Conservation (phyloP, 2,329 filamentous ascomycete species). For the Spiromastix sp. region DNA sequence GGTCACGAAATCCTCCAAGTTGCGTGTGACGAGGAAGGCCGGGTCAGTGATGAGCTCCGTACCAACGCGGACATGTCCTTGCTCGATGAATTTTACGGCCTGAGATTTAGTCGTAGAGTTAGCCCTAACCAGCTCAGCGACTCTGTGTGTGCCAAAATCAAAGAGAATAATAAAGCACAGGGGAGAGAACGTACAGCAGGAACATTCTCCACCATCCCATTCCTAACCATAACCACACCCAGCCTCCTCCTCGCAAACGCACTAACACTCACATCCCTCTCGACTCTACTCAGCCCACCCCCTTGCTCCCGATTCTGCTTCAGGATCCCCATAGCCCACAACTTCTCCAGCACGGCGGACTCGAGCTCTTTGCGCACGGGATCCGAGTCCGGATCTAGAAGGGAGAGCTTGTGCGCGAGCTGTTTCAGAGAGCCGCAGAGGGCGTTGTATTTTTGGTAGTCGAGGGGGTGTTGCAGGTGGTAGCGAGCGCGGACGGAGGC, state of each 20-base stretch:
- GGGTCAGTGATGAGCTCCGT: conserved; percentile 85
- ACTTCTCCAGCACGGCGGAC: conserved; percentile 76
- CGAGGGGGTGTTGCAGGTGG: conserved; percentile 78
- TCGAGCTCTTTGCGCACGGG: conserved; percentile 75
- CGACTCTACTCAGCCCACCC: conserved; percentile 58
- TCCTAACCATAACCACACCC: conserved; percentile 80
- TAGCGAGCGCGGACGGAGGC: conserved; percentile 72
- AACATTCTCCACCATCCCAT: conserved; percentile 86
- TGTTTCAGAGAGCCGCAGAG: conserved; percentile 76
- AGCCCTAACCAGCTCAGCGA: no score
- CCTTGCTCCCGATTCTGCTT: conserved; percentile 65
- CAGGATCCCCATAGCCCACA: conserved; percentile 85
- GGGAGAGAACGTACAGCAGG: conserved; percentile 48
- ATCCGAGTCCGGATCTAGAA: conserved; percentile 67
- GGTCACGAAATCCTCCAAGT: conserved; percentile 91
- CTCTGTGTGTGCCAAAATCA: no score
- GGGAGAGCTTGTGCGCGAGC: conserved; percentile 76
- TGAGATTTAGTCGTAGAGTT: no score
- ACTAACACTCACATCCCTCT: conserved; percentile 78
- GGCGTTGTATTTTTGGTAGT: conserved; percentile 61
- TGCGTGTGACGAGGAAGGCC: conserved; percentile 77
- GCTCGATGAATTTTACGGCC: conserved; percentile 71
- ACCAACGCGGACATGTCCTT: conserved; percentile 85
- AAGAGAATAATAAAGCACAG: conserved; percentile 6
- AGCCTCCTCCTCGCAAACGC: conserved; percentile 76